A percentile compares a stretch with the other conserved stretches of the same genome.
Conservation (phyloP, 192 early-diverging fungal species). For the Coemansia sp. region DNA sequence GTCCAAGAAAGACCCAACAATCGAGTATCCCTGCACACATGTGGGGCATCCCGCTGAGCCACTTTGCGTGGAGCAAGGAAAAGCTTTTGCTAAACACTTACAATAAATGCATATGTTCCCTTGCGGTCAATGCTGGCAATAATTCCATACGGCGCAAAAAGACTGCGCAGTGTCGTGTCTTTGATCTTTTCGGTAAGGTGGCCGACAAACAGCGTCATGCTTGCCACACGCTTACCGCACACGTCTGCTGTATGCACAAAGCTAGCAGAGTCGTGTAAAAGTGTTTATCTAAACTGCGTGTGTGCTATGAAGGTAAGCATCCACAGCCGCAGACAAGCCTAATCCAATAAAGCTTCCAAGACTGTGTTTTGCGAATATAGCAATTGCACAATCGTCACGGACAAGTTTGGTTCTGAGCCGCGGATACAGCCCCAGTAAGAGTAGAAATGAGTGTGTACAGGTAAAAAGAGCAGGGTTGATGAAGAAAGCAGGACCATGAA, state of each 20-base stretch:
- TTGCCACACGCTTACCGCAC: neutral
- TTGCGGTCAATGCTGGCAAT: slow-evolving; percentile 33
- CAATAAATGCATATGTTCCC: slow-evolving; percentile 43
- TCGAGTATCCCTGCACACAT: neutral
- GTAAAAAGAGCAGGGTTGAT: neutral
- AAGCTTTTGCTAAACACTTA: slow-evolving; percentile 18
- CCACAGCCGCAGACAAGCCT: neutral
- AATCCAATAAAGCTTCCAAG: neutral
- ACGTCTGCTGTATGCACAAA: neutral
- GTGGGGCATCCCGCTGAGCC: slow-evolving; percentile 4
- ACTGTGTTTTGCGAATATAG: neutral
- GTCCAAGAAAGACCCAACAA: neutral
- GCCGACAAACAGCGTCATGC: slow-evolving; percentile 44
- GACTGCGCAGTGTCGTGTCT: slow-evolving; percentile 16
- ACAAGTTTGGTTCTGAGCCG: neutral
- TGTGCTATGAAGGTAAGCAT: neutral
- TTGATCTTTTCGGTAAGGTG: slow-evolving; percentile 38
- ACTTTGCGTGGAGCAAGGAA: neutral
- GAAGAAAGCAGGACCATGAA: neutral
- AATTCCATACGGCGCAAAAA: slow-evolving; percentile 28
- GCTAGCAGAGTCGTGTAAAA: neutral
- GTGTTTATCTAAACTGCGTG: neutral
- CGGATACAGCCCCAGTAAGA: neutral
- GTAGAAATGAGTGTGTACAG: neutral
- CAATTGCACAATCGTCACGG: neutral